A percentile compares a stretch with the other conserved stretches of the same genome.
phyloP scores from a whole-genome alignment of 306 rosid genomes.

The Cyclanthera cordifolia region DNA sequence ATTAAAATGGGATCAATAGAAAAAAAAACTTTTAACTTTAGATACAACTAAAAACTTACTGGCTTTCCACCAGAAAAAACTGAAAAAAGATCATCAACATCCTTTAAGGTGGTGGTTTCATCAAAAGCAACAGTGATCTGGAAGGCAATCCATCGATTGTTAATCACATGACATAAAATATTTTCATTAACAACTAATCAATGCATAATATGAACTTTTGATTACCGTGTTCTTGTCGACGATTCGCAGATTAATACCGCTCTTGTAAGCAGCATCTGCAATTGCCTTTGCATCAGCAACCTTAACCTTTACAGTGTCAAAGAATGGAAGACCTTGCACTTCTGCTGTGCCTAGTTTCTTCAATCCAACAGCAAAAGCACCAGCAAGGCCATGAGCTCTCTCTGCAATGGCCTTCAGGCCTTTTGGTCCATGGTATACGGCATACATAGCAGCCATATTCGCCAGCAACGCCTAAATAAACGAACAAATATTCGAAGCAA shows the following conservation, averaged over 20 bases:
- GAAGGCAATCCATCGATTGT: constrained; percentile 15
- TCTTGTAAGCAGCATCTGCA: constrained; percentile 60
- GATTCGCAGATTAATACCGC: constrained; percentile 60
- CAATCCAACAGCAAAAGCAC: constrained; percentile 69
- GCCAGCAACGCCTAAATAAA: constrained; percentile 80
- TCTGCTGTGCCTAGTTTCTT: constrained; percentile 81
- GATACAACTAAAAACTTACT: constrained; percentile 23
- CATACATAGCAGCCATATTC: constrained; percentile 99
- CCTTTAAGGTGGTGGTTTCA: constrained; percentile 91
- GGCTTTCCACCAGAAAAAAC: constrained; percentile 59
- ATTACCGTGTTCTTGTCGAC: constrained; percentile 74
- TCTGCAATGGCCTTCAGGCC: constrained; percentile 77
- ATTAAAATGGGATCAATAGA: neutral
- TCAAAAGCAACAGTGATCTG: constrained; percentile 90
- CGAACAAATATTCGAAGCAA: constrained; percentile 10
- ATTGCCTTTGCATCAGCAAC: constrained; percentile 54
- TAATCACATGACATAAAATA: constrained; percentile 19
- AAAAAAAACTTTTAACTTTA: neutral
- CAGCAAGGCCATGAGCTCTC: constrained; percentile 95
- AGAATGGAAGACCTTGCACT: constrained; percentile 88
- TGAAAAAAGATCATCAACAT: constrained; percentile 77
- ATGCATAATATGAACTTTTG: constrained; percentile 10
- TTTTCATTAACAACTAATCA: constrained; percentile 14
- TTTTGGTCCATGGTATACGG: constrained; percentile 96
- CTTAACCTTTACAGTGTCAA: constrained; percentile 87